phyloP scores from a whole-genome alignment of 2,329 filamentous ascomycete species.

The Apiospora marii region DNA sequence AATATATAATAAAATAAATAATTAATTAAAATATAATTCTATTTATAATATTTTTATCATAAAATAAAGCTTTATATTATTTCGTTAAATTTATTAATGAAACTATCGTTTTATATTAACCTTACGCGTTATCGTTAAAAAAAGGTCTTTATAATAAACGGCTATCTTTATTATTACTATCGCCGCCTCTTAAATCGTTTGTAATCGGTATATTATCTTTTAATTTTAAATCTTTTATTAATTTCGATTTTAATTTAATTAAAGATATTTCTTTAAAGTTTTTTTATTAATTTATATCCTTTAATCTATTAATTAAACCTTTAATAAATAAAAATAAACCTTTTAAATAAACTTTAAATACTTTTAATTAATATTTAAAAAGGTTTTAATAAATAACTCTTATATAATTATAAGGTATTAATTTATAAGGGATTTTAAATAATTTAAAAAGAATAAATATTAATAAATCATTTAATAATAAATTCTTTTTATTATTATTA shows the following conservation, averaged over 20 bases:
- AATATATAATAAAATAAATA: no score
- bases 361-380: neutral
- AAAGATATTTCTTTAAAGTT: neutral
- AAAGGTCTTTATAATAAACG: neutral
- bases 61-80: neutral
- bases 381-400: neutral
- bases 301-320: neutral
- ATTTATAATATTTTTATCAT: no score
- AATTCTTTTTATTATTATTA: neutral
- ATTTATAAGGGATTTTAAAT: neutral
- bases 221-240: neutral
- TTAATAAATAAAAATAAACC: neutral
- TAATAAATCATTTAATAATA: neutral
- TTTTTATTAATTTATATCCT: neutral
- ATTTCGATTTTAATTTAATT: neutral
- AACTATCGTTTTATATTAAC: no score
- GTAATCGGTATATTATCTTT: neutral
- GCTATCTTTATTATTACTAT: no score
- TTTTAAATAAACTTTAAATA: neutral
- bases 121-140: no score
- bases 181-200: no score
- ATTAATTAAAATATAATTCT: no score
- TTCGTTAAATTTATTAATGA: neutral
- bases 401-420: neutral
- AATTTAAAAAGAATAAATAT: neutral